Conservation (phyloP, 345 rosid species). For the Eucalyptus polybractea region DNA sequence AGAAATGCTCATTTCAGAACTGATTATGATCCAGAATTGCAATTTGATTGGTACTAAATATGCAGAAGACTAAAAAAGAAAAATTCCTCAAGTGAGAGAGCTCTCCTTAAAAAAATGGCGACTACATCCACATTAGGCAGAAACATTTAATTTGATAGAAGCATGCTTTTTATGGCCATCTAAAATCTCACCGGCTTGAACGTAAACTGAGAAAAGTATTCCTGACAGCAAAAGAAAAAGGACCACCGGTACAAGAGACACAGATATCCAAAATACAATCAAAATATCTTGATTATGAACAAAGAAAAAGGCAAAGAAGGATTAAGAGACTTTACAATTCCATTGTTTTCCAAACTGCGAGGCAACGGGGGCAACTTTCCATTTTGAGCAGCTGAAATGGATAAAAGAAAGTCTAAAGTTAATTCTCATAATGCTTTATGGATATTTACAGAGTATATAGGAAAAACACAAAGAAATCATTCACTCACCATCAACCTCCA, state of each 20-base stretch:
- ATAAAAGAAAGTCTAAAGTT: neutral
- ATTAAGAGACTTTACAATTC: slow-evolving; percentile 24
- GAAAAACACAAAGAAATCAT: neutral
- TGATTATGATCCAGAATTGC: neutral
- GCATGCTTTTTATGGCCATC: neutral
- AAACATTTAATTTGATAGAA: neutral
- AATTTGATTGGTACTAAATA: neutral
- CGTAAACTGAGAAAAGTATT: neutral
- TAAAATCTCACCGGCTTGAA: neutral
- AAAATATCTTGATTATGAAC: neutral
- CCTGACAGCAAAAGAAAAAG: neutral
- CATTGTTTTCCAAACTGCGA: slow-evolving; percentile 58
- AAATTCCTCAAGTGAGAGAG: neutral
- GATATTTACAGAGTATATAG: neutral
- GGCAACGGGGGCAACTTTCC: slow-evolving; percentile 83
- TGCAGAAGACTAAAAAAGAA: neutral
- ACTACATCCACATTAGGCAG: neutral
- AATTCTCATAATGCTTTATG: neutral
- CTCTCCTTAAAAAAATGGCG: neutral
- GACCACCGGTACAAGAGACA: neutral
- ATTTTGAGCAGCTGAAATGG: slow-evolving; percentile 51
- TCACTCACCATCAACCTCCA: slow-evolving; percentile 66
- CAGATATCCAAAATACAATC: neutral
- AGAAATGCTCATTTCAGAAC: neutral
- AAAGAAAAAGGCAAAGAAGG: neutral